Conservation (phyloP, 2,329 filamentous ascomycete genomes). For the Sodiomyces alkalinus region DNA sequence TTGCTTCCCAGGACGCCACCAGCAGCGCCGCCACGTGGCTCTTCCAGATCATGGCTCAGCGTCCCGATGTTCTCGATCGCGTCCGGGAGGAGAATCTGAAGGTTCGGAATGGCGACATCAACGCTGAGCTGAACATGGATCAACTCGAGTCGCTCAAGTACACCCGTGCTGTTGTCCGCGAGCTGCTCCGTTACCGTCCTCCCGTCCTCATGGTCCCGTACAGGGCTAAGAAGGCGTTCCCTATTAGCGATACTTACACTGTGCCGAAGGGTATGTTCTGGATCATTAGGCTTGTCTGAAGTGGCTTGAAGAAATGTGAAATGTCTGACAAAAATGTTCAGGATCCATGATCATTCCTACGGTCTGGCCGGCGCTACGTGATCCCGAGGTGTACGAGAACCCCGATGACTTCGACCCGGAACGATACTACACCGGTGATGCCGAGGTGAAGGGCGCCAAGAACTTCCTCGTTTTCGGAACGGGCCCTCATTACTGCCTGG, state of each 20-base stretch:
- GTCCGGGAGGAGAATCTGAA: slow-evolving; percentile 81
- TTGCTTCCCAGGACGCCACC: slow-evolving; percentile 94
- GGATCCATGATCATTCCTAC: slow-evolving; percentile 90
- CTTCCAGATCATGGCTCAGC: slow-evolving; percentile 86
- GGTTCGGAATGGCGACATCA: slow-evolving; percentile 58
- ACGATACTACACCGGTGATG: slow-evolving; percentile 78
- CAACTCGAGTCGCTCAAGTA: slow-evolving; percentile 79
- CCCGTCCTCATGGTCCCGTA: slow-evolving; percentile 97
- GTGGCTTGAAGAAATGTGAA: too few species aligned
- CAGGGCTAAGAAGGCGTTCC: slow-evolving; percentile 86
- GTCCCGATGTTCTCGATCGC: slow-evolving; percentile 80
- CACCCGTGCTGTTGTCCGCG: slow-evolving; percentile 81
- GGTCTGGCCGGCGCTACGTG: slow-evolving; percentile 78
- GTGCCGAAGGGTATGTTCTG: slow-evolving; percentile 58
- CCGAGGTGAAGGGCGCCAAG: slow-evolving; percentile 73
- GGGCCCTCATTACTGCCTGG: slow-evolving; percentile 91
- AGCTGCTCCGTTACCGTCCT: slow-evolving; percentile 84
- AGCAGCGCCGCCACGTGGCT: slow-evolving; percentile 89
- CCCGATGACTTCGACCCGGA: slow-evolving; percentile 84
- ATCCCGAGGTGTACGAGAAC: slow-evolving; percentile 81
- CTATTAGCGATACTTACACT: slow-evolving; percentile 77
- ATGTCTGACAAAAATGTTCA: slow-evolving; percentile 10
- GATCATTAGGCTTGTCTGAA: neutral
- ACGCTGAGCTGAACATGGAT: slow-evolving; percentile 62
- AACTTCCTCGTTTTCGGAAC: slow-evolving; percentile 96